A percentile compares a stretch with the other conserved stretches of the same genome.
These are phyloP conservation scores for Mortierella sp. DNA, from an alignment of 371 early-diverging fungal genomes.

Conservation along the genomic window DNA sequence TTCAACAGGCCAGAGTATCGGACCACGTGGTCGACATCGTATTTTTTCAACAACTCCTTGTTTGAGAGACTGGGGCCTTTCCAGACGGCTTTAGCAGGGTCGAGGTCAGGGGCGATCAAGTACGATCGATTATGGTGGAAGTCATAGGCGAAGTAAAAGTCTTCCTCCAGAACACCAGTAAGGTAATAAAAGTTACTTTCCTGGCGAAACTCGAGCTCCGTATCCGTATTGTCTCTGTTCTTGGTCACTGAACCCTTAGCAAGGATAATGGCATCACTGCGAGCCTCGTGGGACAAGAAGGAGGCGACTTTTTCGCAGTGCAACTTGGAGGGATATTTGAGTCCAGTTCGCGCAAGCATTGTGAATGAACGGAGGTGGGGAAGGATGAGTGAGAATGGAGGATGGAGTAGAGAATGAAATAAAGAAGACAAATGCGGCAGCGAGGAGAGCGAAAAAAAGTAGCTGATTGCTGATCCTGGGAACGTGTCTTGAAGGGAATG, in stretches of 20 bases:
- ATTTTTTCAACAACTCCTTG: conserved; percentile 58
- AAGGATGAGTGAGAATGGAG: not conserved
- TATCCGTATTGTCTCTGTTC: conserved; percentile 65
- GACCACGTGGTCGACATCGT: conserved; percentile 64
- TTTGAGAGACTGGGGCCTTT: conserved; percentile 60
- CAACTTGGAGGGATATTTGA: conserved; percentile 51
- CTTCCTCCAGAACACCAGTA: conserved; percentile 67
- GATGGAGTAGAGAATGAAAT: not conserved
- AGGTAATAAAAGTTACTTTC: conserved; percentile 71
- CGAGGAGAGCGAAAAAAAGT: not conserved
- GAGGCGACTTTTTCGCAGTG: conserved; percentile 53
- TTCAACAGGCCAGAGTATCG: conserved; percentile 53
- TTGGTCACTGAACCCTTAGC: conserved; percentile 52
- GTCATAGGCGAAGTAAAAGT: conserved; percentile 64
- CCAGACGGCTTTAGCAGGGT: conserved; percentile 62
- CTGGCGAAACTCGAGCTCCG: conserved; percentile 67
- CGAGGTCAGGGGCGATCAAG: conserved; percentile 62
- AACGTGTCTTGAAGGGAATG: not conserved
- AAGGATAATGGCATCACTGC: conserved; percentile 32
- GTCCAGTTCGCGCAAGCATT: conserved; percentile 51
- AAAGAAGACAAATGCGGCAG: not conserved
- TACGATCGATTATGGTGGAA: conserved; percentile 53
- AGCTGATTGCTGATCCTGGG: not conserved
- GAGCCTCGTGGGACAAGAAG: conserved; percentile 18
- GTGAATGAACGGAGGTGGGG: conserved; percentile 17